phyloP scores from a whole-genome alignment of 805 yeast species.

The Ogataea saltuana region DNA sequence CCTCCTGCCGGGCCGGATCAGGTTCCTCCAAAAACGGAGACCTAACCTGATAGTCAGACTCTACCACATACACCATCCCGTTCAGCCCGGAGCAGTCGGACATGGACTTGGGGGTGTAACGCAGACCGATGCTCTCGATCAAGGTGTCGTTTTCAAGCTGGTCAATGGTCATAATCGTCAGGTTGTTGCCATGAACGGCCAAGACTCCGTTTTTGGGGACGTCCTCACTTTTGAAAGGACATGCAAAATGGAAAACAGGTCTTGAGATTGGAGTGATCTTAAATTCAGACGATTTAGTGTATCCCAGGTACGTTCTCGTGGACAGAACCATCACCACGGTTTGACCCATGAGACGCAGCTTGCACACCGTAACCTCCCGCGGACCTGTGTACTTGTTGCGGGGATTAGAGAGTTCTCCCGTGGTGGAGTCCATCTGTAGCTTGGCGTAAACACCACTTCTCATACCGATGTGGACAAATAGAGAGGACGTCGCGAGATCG shows the following conservation, averaged over 20 bases:
- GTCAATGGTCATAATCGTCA: constrained; percentile 59
- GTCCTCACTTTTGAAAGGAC: constrained; percentile 64
- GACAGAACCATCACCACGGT: constrained; percentile 51
- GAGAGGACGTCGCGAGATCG: constrained; percentile 12
- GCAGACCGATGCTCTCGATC: constrained; percentile 42
- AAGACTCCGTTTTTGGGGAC: constrained; percentile 58
- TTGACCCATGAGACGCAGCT: constrained; percentile 34
- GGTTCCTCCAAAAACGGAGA: constrained; percentile 32
- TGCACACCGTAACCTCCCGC: constrained; percentile 53
- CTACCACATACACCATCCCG: constrained; percentile 42
- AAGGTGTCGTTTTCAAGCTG: constrained; percentile 35
- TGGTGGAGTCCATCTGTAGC: constrained; percentile 52
- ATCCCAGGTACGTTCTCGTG: constrained; percentile 57
- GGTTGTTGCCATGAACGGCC: constrained; percentile 52
- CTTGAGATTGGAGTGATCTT: constrained; percentile 50
- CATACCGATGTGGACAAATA: constrained; percentile 73
- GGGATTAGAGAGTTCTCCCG: constrained; percentile 66
- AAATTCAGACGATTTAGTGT: constrained; percentile 36
- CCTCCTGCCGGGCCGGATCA: constrained; percentile 9
- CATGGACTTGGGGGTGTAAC: constrained; percentile 53
- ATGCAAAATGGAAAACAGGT: constrained; percentile 45
- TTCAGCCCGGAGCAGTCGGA: constrained; percentile 28
- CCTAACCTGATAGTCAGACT: constrained; percentile 43
- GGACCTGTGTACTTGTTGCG: constrained; percentile 75
- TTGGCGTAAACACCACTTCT: constrained; percentile 79